phyloP scores from a whole-genome alignment of 805 yeast genomes.

The Starmerella bacillaris region DNA sequence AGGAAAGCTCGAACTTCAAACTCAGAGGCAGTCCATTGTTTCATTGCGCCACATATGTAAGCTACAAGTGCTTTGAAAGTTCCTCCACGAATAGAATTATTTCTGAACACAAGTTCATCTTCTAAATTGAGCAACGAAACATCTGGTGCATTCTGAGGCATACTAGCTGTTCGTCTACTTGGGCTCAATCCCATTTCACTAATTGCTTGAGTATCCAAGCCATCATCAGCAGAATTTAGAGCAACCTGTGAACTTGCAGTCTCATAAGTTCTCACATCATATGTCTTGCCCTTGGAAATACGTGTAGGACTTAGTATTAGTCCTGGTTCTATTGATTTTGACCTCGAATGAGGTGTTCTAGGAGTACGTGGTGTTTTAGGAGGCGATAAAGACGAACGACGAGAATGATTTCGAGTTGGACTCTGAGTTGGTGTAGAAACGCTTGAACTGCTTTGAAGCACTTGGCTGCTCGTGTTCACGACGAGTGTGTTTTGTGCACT shows the following conservation, averaged over 20 bases:
- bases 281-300: too few relatives aligned
- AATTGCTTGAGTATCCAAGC: too few relatives aligned
- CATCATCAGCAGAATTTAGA: too few relatives aligned
- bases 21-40: slow-evolving; percentile 3
- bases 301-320: too few relatives aligned
- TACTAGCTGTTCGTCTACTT: slow-evolving; percentile 1
- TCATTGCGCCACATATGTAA: slow-evolving; percentile 16
- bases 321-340: neutral
- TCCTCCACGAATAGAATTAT: slow-evolving; percentile 21
- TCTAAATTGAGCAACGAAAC: neutral
- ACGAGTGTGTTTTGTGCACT: too few relatives aligned
- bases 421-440: neutral
- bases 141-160: neutral
- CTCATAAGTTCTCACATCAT: too few relatives aligned
- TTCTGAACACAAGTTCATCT: slow-evolving; percentile 12
- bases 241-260: too few relatives aligned
- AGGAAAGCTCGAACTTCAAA: slow-evolving; percentile 59
- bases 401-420: neutral
- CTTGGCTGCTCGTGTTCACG: too few relatives aligned
- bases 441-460: too few relatives aligned
- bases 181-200: too few relatives aligned
- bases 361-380: neutral
- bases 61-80: slow-evolving; percentile 20
- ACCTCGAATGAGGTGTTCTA: neutral
- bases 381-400: neutral